These are phyloP conservation scores for Laguncularia racemosa DNA, from an alignment of 345 rosid genomes.

Conservation along the genomic window DNA sequence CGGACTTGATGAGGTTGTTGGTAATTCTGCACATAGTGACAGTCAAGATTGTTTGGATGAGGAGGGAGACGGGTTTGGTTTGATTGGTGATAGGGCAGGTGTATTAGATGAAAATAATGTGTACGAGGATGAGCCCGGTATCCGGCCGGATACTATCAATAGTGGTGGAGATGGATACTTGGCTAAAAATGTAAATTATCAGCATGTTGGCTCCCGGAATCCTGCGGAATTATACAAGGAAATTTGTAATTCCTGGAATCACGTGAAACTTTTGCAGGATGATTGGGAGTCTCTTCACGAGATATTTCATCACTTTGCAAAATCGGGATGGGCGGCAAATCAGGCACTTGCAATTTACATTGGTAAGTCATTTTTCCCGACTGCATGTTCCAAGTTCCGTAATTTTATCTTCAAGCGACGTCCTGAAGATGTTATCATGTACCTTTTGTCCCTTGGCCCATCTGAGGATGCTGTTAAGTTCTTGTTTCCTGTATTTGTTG, in stretches of 20 bases:
- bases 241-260: conserved; percentile 32
- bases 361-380: conserved; percentile 78
- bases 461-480: conserved; percentile 60
- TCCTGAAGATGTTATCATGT: conserved; percentile 30
- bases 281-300: conserved; percentile 40
- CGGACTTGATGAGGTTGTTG: neutral
- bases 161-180: conserved; percentile 8
- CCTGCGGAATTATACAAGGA: conserved; percentile 54
- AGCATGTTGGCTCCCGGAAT: conserved; percentile 24
- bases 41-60: neutral
- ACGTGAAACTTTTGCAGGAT: conserved; percentile 22
- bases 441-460: conserved; percentile 58
- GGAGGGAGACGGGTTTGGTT: neutral
- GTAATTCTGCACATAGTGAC: neutral
- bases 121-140: conserved; percentile 1
- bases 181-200: conserved; percentile 5
- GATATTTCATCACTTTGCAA: conserved; percentile 41
- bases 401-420: conserved; percentile 46
- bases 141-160: conserved; percentile 12
- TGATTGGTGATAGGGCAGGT: neutral
- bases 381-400: conserved; percentile 48
- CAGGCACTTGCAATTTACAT: conserved; percentile 86
- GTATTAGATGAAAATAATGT: conserved; percentile 9
- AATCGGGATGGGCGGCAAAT: conserved; percentile 77
- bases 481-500: conserved; percentile 78